Base-by-base conservation (phyloP, 2,329 filamentous ascomycete species). In the Shiraia bambusicola region DNA sequence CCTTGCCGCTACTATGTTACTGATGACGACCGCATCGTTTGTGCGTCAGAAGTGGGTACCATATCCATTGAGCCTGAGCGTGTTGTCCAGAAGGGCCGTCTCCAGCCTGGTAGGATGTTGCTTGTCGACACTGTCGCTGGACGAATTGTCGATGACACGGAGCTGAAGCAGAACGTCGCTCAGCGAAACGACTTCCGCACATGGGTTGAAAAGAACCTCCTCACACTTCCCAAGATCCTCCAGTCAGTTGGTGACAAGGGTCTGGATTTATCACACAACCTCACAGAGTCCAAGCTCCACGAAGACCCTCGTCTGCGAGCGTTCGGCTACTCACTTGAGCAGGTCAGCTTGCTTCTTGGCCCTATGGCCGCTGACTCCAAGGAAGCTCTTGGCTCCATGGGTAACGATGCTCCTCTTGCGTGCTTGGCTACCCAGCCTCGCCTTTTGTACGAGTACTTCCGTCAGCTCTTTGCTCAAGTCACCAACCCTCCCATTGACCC, bases 281-380 rank as follows among this genome's bases (percentile, higher is more conserved):
- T 88, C 30, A 82, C 91, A 48, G 78, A 83, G 30, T 75, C 76
- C 19, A 82, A 79, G 22, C 77, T 97, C 12, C 91, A 96, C 64
- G 85, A 91, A 58, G 92, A 97, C 52, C 83, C 88, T 32, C 76
- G 90, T 34, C 76, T 97, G 31, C 84, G 86, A 59, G 87, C 91
- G 6, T 96, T 93, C 58, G 92, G 91, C 14, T 97, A 96, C 71
- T 94, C 92, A 6, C 86, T 95, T 49, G 92, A 97, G 75, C 92
- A 97, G 72, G 87, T 97, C 68, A 92, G 86, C 69, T 74, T 97
- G 65, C 78, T 97, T 27, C 82, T 97, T 37, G 92, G 87, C 13
- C 92, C 92, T 8, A 97, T 97, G 92, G 92, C 90, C 44, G 90
- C 90, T 16, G 92, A 97, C 63, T 95, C 94, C 47, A 97, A 97